Evolutionary conservation across 108 stramenopile species (phyloP), one percentile per base, ranked within the genome.

Genomic region (Stephanodiscus minutulus): DNA sequence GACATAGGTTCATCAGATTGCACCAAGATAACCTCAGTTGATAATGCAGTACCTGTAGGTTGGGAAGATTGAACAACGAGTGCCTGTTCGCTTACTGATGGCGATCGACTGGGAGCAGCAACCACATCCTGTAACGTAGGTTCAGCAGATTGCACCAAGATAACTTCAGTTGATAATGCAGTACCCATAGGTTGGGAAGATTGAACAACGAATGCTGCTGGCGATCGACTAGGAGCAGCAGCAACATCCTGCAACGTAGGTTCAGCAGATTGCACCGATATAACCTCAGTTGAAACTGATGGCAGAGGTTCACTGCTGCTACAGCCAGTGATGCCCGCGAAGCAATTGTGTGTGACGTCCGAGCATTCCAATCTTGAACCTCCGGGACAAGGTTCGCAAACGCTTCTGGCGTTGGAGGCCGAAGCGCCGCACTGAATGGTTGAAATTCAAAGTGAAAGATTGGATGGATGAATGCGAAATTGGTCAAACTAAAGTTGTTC

Each of bases 261-360:
- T 53, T 53, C 25, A 25, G 22, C 22, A 53, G 24, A 12, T 53
- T 53, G 52, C 9, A 25, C 9, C 4, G 12, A 9, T 0, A 27
- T 24, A 53, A 24, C 12, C 52, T 27, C 25, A 8, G 52, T 53
- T 25, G 59, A 17, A 11, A 21, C 7, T 8, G 59, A 33, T 17
- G 36, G 35, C 59, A 33, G 7, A 36, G 59, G 33, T 2, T 25
- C 55, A 21, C 2, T 25, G 17, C 27, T 36, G 7, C 21, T 64
- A 52, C 77, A 78, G 17, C 77, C 77, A 13, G 77, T 78, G 33
- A 78, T 54, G 37, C 77, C 77, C 35, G 77, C 77, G 33, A 64
- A 78, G 65, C 77, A 78, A 70, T 66, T 66, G 37, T 78, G 70
- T 7, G 64, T 57, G 17, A 58, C 27, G 54, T 78, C 57, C 17